Percentiles rank a stretch among this genome's conserved stretches.
These are phyloP conservation scores for Leucosporidium scottii DNA, from an alignment of 768 basidiomycete genomes.

Conservation along the genomic window DNA sequence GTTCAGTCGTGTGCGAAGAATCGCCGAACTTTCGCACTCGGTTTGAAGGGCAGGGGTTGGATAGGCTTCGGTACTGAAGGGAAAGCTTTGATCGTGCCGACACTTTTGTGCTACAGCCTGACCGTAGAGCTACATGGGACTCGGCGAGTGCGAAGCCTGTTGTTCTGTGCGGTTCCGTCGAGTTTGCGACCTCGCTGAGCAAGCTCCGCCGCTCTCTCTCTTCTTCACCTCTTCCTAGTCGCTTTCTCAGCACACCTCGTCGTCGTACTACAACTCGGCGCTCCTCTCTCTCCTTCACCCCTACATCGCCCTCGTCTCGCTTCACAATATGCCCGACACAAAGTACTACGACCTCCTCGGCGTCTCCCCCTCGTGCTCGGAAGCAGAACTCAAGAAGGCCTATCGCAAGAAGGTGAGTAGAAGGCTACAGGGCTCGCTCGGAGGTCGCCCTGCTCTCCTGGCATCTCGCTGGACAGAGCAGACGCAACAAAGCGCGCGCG, in stretches of 20 bases:
- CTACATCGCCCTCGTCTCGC: neutral
- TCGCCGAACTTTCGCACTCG: no score
- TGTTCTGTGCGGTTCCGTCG: no score
- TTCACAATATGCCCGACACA: constrained; percentile 37
- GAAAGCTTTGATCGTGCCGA: no score
- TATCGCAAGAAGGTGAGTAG: constrained; percentile 82
- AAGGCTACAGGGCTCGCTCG: no score
- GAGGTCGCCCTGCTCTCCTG: neutral
- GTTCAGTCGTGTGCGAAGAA: no score
- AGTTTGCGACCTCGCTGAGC: neutral
- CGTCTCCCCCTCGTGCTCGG: constrained; percentile 67
- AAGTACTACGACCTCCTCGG: constrained; percentile 70
- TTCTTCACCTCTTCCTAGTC: neutral
- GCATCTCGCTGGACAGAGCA: neutral
- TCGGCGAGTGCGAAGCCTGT: no score
- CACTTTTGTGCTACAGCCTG: no score
- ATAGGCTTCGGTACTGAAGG: no score
- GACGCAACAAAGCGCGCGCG: neutral
- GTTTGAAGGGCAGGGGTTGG: no score
- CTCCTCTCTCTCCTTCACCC: neutral
- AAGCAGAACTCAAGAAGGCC: constrained; percentile 84
- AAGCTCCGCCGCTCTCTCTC: neutral
- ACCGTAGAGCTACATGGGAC: no score
- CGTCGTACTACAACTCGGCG: neutral
- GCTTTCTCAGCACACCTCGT: no score